Evolutionary conservation across 2,329 filamentous ascomycete genomes (phyloP), one percentile per base, ranked within the genome.

Genomic region (Exophiala viscosa): DNA sequence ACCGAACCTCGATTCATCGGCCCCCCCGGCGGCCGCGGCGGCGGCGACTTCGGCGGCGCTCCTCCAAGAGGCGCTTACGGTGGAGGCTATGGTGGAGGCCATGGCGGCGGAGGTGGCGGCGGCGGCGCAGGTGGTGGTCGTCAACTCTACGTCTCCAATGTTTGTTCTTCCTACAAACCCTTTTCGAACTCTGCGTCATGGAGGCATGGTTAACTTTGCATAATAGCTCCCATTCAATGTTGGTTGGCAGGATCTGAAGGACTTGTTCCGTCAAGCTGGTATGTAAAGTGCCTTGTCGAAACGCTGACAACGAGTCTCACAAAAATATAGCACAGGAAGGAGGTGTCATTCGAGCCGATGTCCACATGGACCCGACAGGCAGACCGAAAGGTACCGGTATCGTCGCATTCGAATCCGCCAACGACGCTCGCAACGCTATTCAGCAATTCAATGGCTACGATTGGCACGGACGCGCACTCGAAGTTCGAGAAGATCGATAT

Each of bases 211-310:
- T 77, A 64, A 73, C 70, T 44, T 65, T 60, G 55, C 55, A 51
- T 59, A 64, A 38, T 74, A 99, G 93, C 88, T 99, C 64, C 93
- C 93, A 15, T 99, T 91, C 76, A 95, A 90, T 61, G 89, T 95
- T 65, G 93, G 93, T 70, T 99, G 93, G 93, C 93, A 99, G 76
- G 93, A 99, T 73, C 77, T 99, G 64, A 99, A 99, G 77, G 93
- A 99, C 73, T 81, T 99, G 62, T 99, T 99, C 81, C 88, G 93
- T 68, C 91, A 96, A 81, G 91, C 93, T 75, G 89, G 91, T 96
- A 80, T 81, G 90, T 79, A 45, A 57, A 55, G 50, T 54, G 62
- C 50, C 49, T 54, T n/a, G 11, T 48, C 23, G 45, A 45, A 54
- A 41, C 45, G 47, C 23, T 66, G 35, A 46, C 47, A n/a, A 42